Percentiles rank a stretch among this genome's conserved stretches.
Evolutionary conservation across 1,284 basidiomycete genomes (phyloP).

Genomic region (Somion occarium): DNA sequence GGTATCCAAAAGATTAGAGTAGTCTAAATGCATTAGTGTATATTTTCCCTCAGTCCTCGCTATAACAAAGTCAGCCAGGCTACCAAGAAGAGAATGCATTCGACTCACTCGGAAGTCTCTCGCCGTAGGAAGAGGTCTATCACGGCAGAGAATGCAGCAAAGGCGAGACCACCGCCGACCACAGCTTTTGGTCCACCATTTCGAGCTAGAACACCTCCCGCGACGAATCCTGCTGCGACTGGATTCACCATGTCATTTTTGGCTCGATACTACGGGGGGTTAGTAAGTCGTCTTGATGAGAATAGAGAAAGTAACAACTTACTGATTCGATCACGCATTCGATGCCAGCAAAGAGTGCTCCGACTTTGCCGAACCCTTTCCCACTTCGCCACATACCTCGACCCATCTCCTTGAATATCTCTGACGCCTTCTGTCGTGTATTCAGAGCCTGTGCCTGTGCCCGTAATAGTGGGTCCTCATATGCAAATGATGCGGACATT

Average conservation of each 20-base stretch:
- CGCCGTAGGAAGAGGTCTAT: conserved; percentile 86
- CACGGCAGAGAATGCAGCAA: conserved; percentile 86
- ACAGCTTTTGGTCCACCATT: conserved; percentile 82
- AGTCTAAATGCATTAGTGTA: neutral
- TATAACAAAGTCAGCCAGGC: neutral
- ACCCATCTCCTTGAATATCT: conserved; percentile 94
- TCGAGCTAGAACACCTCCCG: conserved; percentile 80
- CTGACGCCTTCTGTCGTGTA: conserved; percentile 74
- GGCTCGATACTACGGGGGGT: conserved; percentile 97
- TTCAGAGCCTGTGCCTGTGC: conserved; percentile 58
- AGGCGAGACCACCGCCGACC: conserved; percentile 79
- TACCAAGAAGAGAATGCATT: neutral
- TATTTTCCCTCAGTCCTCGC: conserved; percentile 1
- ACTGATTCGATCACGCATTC: conserved; percentile 97
- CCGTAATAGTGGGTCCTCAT: conserved; percentile 89
- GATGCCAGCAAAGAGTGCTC: conserved; percentile 87
- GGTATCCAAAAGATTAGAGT: neutral
- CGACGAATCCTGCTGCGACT: conserved; percentile 65
- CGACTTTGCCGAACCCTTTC: conserved; percentile 93
- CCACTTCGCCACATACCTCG: conserved; percentile 88
- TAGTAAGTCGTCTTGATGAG: neutral
- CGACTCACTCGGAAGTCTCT: conserved; percentile 80
- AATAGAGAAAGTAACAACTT: conserved; percentile 33
- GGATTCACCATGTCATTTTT: conserved; percentile 91
- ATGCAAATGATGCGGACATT: conserved; percentile 93